A percentile compares a stretch with the other conserved stretches of the same genome.
Conservation (phyloP, 2,329 filamentous ascomycete species). For the Chalara sp. region DNA sequence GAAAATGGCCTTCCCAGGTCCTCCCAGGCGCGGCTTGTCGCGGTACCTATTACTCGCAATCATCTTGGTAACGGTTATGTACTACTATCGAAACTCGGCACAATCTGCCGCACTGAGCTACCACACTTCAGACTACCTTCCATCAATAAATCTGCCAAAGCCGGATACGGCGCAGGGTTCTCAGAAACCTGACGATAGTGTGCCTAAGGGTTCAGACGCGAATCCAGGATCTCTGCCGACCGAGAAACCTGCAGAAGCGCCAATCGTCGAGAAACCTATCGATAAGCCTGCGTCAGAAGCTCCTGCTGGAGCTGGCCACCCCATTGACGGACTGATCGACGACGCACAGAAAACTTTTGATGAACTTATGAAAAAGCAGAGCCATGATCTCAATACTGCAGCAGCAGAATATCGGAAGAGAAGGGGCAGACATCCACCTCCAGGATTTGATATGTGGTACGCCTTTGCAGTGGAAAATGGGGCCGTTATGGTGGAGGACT, state of each 20-base stretch:
- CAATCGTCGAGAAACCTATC: constrained; percentile 5
- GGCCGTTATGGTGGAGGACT: constrained; percentile 52
- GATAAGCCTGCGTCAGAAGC: neutral
- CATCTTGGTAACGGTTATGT: constrained; percentile 5
- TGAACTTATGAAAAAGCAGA: constrained; percentile 33
- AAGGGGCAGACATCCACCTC: constrained; percentile 55
- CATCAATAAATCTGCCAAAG: neutral
- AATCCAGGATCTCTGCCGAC: neutral
- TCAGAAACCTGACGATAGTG: neutral
- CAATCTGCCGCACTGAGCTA: constrained; percentile 3
- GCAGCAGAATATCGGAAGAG: constrained; percentile 46
- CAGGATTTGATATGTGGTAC: constrained; percentile 55
- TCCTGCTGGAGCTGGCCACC: constrained; percentile 24
- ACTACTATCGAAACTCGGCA: constrained; percentile 8
- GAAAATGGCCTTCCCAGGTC: constrained; percentile 21
- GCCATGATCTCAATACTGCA: constrained; percentile 35
- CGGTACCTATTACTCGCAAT: constrained; percentile 8
- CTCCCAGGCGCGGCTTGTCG: constrained; percentile 7
- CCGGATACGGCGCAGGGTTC: neutral
- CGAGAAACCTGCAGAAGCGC: neutral
- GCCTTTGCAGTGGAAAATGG: constrained; percentile 43
- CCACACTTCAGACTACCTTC: neutral
- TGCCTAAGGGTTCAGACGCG: neutral
- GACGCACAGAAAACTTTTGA: constrained; percentile 33
- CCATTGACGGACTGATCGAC: constrained; percentile 39